Evolutionary conservation across 345 rosid genomes (phyloP), one percentile per base, ranked within the genome.

Genomic region (Eucalyptus albens): DNA sequence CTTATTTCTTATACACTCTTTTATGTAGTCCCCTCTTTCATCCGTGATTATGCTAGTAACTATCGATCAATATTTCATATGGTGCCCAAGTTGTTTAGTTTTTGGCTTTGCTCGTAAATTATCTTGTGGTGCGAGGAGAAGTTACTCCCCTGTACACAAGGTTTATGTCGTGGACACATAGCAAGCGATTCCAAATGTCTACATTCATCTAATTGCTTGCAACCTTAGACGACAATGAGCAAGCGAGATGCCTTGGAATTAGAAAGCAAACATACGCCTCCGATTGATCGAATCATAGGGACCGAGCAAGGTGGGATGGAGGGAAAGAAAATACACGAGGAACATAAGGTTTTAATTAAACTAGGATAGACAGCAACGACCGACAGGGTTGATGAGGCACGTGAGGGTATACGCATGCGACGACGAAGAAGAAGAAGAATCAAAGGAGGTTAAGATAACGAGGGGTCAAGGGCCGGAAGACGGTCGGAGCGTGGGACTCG

Each of bases 401-500:
- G 80, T 56, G 33, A 24, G 29, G 5, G 33, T 15, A 44, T 49
- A n/a, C 3, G 6, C 50, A 37, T 24, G 12, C 7, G 7, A 26
- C 15, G 29, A 59, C 14, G 45, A 72, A 21, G 29, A n/a, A 45
- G 40, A 55, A 51, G 65, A 3, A 31, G 49, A 27, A 44, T 42
- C 51, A 27, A 49, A 31, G 80, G 40, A 67, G 40, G 22, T 31
- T 31, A 67, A 94, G 93, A 87, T 91, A 92, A 40, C 65, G 89
- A 13, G 26, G 81, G 56, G 93, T 92, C 77, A 94, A 83, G 22
- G 94, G 94, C 88, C 33, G 90, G 62, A 94, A 89, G 19, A 93
- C 49, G 65, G 89, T 3, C 21, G 87, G 51, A 60, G 94, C 94
- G 33, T 93, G 88, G 2, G 42, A 40, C 92, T 94, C 94, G 5